Evolutionary conservation across 2,329 filamentous ascomycete species (phyloP), one percentile per base, ranked within the genome.

Genomic region (Sporothrix mexicana): DNA sequence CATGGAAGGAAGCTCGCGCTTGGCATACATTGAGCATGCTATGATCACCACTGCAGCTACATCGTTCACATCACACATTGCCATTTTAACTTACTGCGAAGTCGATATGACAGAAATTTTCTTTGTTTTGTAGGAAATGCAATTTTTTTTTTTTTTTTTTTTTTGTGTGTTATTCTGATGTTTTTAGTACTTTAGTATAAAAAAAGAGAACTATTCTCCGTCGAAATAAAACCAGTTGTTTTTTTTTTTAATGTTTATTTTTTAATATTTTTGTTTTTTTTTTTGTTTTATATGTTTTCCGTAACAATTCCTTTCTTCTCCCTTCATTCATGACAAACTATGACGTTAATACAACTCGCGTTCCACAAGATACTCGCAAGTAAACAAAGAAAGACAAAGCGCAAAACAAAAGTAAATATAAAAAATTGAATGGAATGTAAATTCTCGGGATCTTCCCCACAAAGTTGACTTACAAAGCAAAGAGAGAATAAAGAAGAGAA

Each of bases 321-420:
- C 64, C 64, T 68, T 68, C 47, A 68, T 69, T 69, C 66, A 25
- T 12, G 30, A 55, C 25, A n/a, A 61, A 15, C 20, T 43, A 15
- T n/a, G 20, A 49, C 45, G 15, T 41, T 15, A 20, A 10, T 3
- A 15, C 36, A 6, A 49, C 59, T 68, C 30, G 23, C 23, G n/a
- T 53, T 51, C 47, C 47, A 69, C n/a, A 41, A 47, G 43, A 43
- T 43, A 53, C 20, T 20, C 47, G 1, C 15, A 17, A 68, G 36
- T 23, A 68, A 68, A 47, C 61, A 47, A 55, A 23, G 23, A 13
- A 20, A 55, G 51, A 1, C 7, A 13, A 68, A 57, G 20, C 23
- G 6, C 20, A 30, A 57, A n/a, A 41, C 41, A 66, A 41, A 55
- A 45, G 9, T 45, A 57, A 57, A 69, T 45, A 45, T 17, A 47